Conservation (phyloP, 345 rosid species). For the Brassica nigra region DNA sequence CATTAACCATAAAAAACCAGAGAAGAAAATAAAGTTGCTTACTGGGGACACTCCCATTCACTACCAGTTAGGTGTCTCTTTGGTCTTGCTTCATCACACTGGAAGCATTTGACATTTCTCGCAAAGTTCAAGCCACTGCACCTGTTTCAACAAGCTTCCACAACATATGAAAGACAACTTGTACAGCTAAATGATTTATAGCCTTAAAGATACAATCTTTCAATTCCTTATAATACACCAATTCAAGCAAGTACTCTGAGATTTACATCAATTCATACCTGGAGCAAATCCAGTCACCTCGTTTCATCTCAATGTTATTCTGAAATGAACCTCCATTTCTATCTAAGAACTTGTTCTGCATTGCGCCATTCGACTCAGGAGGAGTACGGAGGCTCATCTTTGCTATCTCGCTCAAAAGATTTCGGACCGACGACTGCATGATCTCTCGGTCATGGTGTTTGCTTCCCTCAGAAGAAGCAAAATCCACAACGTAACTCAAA, state of each 20-base stretch:
- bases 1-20: constrained; percentile 14
- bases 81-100: constrained; percentile 84
- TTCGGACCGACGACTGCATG: constrained; percentile 62
- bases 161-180: constrained; percentile 15
- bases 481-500: constrained; percentile 63
- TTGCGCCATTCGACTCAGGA: constrained; percentile 35
- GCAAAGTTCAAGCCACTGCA: constrained; percentile 94
- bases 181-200: background rate
- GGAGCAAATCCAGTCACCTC: constrained; percentile 91
- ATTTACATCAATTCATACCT: constrained; percentile 47
- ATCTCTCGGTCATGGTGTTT: constrained; percentile 42
- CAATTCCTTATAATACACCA: background rate
- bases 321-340: constrained; percentile 49
- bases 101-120: constrained; percentile 82
- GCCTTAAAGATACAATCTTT: background rate
- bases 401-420: constrained; percentile 59
- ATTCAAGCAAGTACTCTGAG: background rate
- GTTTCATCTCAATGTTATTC: constrained; percentile 71
- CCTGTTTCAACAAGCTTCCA: constrained; percentile 52
- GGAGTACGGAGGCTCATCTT: constrained; percentile 46
- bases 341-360: constrained; percentile 47
- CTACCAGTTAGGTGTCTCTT: constrained; percentile 82
- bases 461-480: constrained; percentile 39
- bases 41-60: constrained; percentile 99
- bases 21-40: constrained; percentile 42